Conservation (phyloP, 2,329 filamentous ascomycete species). For the Aurifilum marmelostoma region DNA sequence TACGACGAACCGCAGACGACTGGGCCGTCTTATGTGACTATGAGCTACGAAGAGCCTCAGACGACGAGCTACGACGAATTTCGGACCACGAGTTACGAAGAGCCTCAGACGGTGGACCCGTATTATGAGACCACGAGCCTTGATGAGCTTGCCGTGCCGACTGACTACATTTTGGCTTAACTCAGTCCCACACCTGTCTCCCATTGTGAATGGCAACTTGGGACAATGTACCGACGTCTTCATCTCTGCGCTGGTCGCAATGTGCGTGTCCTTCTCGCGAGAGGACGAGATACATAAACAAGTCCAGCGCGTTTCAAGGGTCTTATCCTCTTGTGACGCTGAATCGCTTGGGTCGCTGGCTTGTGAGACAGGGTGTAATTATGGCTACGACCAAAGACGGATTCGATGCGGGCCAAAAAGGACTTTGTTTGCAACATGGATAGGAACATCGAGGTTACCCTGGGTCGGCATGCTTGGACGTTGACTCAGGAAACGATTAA, state of each 20-base stretch:
- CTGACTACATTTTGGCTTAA: not conserved
- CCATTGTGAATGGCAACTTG: not conserved
- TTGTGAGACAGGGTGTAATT: no score
- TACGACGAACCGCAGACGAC: no score
- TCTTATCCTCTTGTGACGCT: not conserved
- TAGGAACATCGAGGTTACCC: not conserved
- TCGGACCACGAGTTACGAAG: not conserved
- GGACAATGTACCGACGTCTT: not conserved
- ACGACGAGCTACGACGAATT: not conserved
- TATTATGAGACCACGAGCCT: not conserved
- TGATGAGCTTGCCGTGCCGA: not conserved
- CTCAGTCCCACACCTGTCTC: not conserved
- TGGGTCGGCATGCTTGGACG: no score
- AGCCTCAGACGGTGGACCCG: not conserved
- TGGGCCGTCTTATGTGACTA: no score
- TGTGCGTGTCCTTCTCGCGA: not conserved
- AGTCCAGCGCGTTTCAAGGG: no score
- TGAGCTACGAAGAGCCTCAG: not conserved
- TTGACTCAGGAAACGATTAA: not conserved
- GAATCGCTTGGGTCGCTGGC: no score
- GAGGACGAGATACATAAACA: no score
- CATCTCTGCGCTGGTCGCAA: not conserved
- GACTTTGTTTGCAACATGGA: not conserved
- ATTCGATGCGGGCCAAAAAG: not conserved
- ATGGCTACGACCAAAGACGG: not conserved